Conservation (phyloP, 768 basidiomycete species). For the Psilocybe cyanescens region DNA sequence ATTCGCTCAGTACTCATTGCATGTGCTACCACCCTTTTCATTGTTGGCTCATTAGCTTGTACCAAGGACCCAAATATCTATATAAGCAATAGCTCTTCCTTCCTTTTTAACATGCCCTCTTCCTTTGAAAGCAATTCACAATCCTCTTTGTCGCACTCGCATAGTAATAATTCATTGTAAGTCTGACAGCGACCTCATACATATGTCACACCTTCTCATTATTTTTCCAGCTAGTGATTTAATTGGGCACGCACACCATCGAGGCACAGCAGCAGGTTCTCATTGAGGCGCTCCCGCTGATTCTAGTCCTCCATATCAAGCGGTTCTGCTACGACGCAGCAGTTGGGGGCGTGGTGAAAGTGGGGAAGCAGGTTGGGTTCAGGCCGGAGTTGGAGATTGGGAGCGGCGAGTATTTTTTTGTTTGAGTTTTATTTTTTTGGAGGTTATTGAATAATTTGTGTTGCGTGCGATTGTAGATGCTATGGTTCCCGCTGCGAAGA, state of each 20-base stretch:
- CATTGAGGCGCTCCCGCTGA: slow-evolving; percentile 81
- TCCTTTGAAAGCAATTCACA: too few species aligned
- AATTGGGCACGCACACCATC: slow-evolving; percentile 52
- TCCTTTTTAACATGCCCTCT: too few species aligned
- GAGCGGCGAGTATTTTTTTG: slow-evolving; percentile 46
- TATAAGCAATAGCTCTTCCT: too few species aligned
- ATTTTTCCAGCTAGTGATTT: too few species aligned
- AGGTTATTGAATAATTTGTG: neutral
- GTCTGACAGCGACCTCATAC: too few species aligned
- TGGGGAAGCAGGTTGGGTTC: slow-evolving; percentile 81
- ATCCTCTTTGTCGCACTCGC: too few species aligned
- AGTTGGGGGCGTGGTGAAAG: slow-evolving; percentile 82
- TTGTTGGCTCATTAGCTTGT: too few species aligned
- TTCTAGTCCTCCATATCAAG: slow-evolving; percentile 91
- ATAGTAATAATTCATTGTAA: too few species aligned
- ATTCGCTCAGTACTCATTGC: too few species aligned
- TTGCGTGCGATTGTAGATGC: slow-evolving; percentile 46
- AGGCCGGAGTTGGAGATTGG: slow-evolving; percentile 79
- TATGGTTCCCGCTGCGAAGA: slow-evolving; percentile 55
- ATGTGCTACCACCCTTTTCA: too few species aligned
- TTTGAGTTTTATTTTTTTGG: neutral
- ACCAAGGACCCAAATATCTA: too few species aligned
- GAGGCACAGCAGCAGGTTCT: slow-evolving; percentile 69
- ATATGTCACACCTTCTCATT: too few species aligned
- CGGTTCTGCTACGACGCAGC: slow-evolving; percentile 85